phyloP scores from a whole-genome alignment of 306 rosid species.

The Cucurbita argyrosperma region DNA sequence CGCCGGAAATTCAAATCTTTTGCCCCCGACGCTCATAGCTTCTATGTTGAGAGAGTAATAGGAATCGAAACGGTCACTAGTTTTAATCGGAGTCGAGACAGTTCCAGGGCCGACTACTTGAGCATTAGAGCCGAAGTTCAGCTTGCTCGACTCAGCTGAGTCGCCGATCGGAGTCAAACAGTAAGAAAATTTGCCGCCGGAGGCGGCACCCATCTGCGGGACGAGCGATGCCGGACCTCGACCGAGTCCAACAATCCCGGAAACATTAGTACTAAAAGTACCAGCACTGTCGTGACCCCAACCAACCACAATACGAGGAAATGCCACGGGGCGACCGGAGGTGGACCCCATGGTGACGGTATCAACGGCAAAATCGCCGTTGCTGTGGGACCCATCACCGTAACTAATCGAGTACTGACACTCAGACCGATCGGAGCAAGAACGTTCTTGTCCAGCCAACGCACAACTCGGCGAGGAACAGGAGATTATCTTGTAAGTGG shows the following conservation, averaged over 20 bases:
- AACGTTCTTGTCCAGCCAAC: rapidly evolving
- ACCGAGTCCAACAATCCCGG: conserved; percentile 54
- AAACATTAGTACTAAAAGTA: neutral
- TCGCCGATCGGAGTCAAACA: conserved; percentile 19
- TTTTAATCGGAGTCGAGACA: conserved; percentile 15
- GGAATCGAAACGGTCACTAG: neutral
- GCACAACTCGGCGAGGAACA: conserved; percentile 10
- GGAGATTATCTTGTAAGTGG: conserved; percentile 3
- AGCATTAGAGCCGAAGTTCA: conserved; percentile 19
- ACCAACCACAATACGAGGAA: conserved; percentile 24
- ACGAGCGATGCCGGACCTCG: conserved; percentile 19
- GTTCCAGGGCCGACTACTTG: conserved; percentile 10
- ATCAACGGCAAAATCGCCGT: conserved; percentile 27
- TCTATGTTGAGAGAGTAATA: conserved; percentile 16
- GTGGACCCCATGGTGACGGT: conserved; percentile 28
- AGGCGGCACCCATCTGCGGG: conserved; percentile 17
- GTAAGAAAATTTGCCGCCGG: conserved; percentile 29
- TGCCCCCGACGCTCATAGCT: conserved; percentile 13
- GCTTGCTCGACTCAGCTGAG: neutral
- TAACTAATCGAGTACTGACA: conserved; percentile 13
- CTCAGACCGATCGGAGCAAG: neutral
- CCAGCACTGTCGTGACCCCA: conserved; percentile 24
- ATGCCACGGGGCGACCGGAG: neutral
- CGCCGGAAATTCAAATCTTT: neutral
- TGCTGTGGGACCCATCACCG: conserved; percentile 15